Conservation (phyloP, 2,329 filamentous ascomycete species). For the Coleophoma cylindrospora region DNA sequence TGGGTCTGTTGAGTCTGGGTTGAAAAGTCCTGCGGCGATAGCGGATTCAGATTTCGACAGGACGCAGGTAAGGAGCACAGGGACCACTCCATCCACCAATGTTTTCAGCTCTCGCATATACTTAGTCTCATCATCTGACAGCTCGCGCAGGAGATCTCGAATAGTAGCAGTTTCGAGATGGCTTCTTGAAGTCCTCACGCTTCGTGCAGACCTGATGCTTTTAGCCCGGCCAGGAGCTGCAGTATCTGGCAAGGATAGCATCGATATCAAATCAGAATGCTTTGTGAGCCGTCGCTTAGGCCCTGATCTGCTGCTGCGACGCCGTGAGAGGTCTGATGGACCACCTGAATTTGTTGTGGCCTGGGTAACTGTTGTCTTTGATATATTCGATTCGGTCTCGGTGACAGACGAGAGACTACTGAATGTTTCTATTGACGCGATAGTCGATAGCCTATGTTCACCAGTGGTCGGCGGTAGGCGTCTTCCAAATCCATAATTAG, state of each 20-base stretch:
- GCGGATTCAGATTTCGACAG: slow-evolving; percentile 65
- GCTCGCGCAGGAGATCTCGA: slow-evolving; percentile 72
- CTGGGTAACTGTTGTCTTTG: slow-evolving; percentile 37
- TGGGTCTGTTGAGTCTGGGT: slow-evolving; percentile 37
- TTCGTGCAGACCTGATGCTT: slow-evolving; percentile 72
- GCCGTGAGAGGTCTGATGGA: slow-evolving; percentile 12
- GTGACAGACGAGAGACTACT: slow-evolving; percentile 11
- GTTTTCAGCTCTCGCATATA: slow-evolving; percentile 91
- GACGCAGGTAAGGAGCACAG: slow-evolving; percentile 82
- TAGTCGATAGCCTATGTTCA: slow-evolving; percentile 22
- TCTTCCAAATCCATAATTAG: slow-evolving; percentile 9
- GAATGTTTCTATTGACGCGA: slow-evolving; percentile 23
- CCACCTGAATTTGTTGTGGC: slow-evolving; percentile 19
- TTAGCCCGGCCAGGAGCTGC: slow-evolving; percentile 51
- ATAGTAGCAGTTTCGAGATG: slow-evolving; percentile 63
- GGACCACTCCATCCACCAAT: slow-evolving; percentile 89
- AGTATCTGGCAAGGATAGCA: slow-evolving; percentile 69
- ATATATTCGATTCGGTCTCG: slow-evolving; percentile 19
- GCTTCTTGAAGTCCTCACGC: slow-evolving; percentile 69
- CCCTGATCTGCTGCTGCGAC: slow-evolving; percentile 35
- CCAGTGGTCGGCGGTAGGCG: slow-evolving; percentile 17
- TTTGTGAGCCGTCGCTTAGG: slow-evolving; percentile 69
- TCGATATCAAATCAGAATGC: slow-evolving; percentile 90
- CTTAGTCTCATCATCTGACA: slow-evolving; percentile 77
- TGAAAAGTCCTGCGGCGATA: slow-evolving; percentile 63